Conservation (phyloP, 2,329 filamentous ascomycete genomes). For the Colletotrichum sp. region DNA sequence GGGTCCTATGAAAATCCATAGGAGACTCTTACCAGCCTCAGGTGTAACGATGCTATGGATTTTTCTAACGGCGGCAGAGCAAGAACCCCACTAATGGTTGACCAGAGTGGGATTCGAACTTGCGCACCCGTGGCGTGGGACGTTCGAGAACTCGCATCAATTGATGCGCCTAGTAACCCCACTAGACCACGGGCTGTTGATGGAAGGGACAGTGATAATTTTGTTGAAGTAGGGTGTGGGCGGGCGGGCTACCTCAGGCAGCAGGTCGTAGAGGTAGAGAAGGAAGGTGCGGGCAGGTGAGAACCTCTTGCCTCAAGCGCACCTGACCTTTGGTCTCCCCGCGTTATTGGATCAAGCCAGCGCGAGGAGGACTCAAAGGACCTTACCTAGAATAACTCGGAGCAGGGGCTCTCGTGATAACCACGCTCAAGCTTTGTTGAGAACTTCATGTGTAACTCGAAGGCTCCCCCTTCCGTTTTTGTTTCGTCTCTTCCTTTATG, state of each 20-base stretch:
- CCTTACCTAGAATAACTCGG: accelerated
- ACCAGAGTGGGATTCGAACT: neutral
- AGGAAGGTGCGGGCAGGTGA: neutral
- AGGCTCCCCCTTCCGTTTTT: neutral
- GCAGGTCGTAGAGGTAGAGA: neutral
- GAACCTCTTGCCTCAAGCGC: neutral
- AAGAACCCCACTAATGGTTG: neutral
- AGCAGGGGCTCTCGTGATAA: neutral
- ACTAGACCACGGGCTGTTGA: neutral
- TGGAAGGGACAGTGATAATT: neutral
- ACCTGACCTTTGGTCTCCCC: neutral
- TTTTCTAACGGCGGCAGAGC: neutral
- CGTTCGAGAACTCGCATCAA: neutral
- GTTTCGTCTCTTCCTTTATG: neutral
- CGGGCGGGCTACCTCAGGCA: neutral
- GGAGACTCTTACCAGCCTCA: neutral
- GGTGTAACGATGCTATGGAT: neutral
- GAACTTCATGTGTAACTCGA: neutral
- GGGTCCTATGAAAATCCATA: neutral
- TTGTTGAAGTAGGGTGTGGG: neutral
- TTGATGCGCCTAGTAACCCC: neutral
- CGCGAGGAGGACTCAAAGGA: neutral
- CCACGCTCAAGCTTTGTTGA: accelerated
- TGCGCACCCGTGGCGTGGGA: neutral
- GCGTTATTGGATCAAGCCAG: accelerated